A percentile compares a stretch with the other conserved stretches of the same genome.
Conservation (phyloP, 305 asterid genomes). For the Solanum hybrid region DNA sequence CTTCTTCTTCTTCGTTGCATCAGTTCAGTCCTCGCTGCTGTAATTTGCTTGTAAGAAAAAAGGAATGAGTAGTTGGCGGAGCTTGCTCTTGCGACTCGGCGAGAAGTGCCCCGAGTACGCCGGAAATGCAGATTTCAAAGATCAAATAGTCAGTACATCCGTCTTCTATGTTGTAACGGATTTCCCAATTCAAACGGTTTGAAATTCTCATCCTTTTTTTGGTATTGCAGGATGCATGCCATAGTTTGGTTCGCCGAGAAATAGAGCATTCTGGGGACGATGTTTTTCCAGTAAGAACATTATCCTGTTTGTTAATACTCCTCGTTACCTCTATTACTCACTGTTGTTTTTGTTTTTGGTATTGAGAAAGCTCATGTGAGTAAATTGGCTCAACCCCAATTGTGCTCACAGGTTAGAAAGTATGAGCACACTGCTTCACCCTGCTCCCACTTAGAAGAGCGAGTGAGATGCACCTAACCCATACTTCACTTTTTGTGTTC, state of each 20-base stretch:
- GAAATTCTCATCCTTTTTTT: not conserved
- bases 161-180: not conserved
- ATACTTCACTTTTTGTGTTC: not conserved
- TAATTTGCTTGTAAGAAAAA: not conserved
- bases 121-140: slow-evolving; percentile 68
- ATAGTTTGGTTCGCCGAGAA: slow-evolving; percentile 82
- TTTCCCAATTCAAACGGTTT: not conserved
- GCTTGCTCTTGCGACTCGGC: slow-evolving; percentile 69
- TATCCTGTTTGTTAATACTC: not conserved
- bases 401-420: not conserved
- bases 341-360: not conserved
- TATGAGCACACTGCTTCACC: not conserved
- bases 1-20: not conserved
- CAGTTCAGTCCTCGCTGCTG: not conserved
- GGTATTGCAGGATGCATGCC: slow-evolving; percentile 73
- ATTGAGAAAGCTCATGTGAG: not conserved
- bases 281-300: slow-evolving; percentile 33
- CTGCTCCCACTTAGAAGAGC: not conserved
- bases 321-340: not conserved
- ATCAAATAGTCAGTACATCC: slow-evolving; percentile 55
- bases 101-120: slow-evolving; percentile 88
- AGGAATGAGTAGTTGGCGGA: slow-evolving; percentile 79
- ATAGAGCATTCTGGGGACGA: slow-evolving; percentile 55
- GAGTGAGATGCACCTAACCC: not conserved
- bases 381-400: not conserved